These are phyloP conservation scores for Phragmites australis DNA, from an alignment of 176 grass and related monocot species.

Conservation along the genomic window DNA sequence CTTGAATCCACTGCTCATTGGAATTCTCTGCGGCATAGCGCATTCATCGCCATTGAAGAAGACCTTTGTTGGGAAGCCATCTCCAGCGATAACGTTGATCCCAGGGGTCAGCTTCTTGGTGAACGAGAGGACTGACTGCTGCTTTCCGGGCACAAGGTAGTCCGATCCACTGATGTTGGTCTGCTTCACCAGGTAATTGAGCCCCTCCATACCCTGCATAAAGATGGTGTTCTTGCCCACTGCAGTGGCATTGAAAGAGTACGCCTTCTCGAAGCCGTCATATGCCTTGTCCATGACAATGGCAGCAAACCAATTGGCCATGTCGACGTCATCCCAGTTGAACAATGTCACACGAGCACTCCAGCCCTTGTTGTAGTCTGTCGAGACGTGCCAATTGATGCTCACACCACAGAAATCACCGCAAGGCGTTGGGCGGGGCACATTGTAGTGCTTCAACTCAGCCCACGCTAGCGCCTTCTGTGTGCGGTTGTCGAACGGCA, in stretches of 20 bases:
- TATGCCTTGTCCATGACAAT: constrained; percentile 85
- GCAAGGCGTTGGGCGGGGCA: constrained; percentile 70
- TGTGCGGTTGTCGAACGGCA: constrained; percentile 85
- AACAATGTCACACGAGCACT: constrained; percentile 86
- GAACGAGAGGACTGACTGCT: constrained; percentile 88
- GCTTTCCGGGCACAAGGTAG: constrained; percentile 81
- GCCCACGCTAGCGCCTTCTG: constrained; percentile 71
- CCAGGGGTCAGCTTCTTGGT: constrained; percentile 76
- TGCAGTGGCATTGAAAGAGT: constrained; percentile 71
- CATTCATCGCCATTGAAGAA: constrained; percentile 97
- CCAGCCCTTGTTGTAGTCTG: constrained; percentile 91
- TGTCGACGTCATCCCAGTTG: constrained; percentile 74
- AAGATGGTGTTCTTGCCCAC: constrained; percentile 83
- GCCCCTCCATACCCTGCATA: constrained; percentile 73
- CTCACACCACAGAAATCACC: constrained; percentile 85
- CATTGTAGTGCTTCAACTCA: constrained; percentile 74
- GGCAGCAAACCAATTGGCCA: constrained; percentile 82
- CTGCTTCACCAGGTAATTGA: constrained; percentile 85
- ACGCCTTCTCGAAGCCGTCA: constrained; percentile 68
- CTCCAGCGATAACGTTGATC: constrained; percentile 63
- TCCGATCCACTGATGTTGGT: constrained; percentile 60
- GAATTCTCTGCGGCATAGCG: constrained; percentile 55
- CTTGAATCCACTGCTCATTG: constrained; percentile 46
- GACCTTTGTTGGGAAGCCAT: constrained; percentile 82
- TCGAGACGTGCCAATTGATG: constrained; percentile 85